Conservation (phyloP, 1,139 yeast genomes). For the Debaryomycetaceae sp. region DNA sequence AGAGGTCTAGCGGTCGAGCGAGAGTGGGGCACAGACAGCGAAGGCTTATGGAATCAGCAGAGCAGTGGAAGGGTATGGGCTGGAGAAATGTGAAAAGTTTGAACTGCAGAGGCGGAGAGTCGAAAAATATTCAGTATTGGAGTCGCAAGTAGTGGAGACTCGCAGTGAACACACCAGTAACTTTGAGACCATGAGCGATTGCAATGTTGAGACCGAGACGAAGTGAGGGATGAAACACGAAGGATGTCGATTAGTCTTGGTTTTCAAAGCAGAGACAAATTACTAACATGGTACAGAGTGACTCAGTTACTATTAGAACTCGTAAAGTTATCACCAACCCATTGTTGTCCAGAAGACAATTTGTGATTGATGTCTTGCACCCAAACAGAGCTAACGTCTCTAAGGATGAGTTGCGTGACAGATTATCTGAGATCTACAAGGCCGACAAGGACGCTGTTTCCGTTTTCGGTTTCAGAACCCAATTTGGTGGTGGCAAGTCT, state of each 20-base stretch:
- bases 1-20: no score
- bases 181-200: no score
- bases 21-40: no score
- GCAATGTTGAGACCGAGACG: background rate
- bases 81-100: no score
- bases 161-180: no score
- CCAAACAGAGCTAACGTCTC: slow-evolving; percentile 99
- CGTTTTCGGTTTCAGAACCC: slow-evolving; percentile 99
- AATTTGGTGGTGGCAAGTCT: slow-evolving; percentile 99
- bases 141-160: no score
- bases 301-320: slow-evolving; percentile 99
- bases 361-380: slow-evolving; percentile 98
- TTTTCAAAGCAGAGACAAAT: background rate
- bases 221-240: background rate
- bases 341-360: slow-evolving; percentile 98
- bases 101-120: no score
- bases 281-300: slow-evolving; percentile 61
- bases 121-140: no score
- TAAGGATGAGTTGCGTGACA: slow-evolving; percentile 99
- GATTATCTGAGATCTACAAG: slow-evolving; percentile 94
- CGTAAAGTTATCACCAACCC: slow-evolving; percentile 99
- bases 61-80: no score
- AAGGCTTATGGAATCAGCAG: no score
- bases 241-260: background rate
- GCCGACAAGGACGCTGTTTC: slow-evolving; percentile 98